A percentile compares a stretch with the other conserved stretches of the same genome.
These are phyloP conservation scores for Lathyrus oleraceus DNA, from an alignment of 306 rosid genomes.

Conservation along the genomic window DNA sequence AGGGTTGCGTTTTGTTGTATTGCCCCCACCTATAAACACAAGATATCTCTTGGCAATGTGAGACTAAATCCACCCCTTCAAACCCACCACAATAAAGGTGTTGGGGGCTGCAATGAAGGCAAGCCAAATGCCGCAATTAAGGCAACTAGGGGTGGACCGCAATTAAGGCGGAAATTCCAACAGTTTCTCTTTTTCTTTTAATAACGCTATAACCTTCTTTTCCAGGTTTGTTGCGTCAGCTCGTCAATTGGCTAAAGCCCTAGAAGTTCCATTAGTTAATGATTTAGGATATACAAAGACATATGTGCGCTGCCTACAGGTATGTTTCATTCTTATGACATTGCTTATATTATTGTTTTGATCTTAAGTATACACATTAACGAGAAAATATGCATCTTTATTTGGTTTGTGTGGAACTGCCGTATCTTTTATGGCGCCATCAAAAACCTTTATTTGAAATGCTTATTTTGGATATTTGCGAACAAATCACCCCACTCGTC, in stretches of 20 bases:
- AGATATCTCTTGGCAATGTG: no score
- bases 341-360: neutral
- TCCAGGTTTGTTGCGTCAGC: constrained; percentile 91
- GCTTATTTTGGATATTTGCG: neutral
- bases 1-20: constrained; percentile 6
- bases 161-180: no score
- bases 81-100: no score
- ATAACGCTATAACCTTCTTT: constrained; percentile 20
- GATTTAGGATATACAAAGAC: constrained; percentile 99
- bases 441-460: neutral
- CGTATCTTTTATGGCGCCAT: neutral
- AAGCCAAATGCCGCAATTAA: no score
- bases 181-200: neutral
- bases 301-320: constrained; percentile 99
- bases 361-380: constrained; percentile 15
- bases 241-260: constrained; percentile 91
- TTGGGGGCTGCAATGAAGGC: no score
- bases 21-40: no score
- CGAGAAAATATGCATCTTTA: neutral
- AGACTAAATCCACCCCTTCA: no score
- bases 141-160: no score
- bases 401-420: constrained; percentile 11
- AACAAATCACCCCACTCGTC: neutral
- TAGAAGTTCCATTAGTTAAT: constrained; percentile 98
- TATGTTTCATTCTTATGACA: constrained; percentile 29